Percentiles rank a stretch among this genome's conserved stretches.
phyloP scores from a whole-genome alignment of 345 rosid genomes.

The Murraya paniculata region DNA sequence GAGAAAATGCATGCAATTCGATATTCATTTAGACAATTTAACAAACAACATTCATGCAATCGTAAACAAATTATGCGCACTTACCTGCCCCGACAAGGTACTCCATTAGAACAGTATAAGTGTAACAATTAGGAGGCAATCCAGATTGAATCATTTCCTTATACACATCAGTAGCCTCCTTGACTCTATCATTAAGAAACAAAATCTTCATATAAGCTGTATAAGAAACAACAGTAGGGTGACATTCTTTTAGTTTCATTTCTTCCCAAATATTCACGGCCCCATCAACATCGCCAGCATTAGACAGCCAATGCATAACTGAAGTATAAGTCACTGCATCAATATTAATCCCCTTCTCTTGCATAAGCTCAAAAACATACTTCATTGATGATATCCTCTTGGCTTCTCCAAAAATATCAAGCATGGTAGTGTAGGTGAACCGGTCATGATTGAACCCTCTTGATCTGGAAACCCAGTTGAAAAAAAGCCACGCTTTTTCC shows the following conservation, averaged over 20 bases:
- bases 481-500: slow-evolving; percentile 91
- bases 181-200: slow-evolving; percentile 50
- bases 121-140: slow-evolving; percentile 66
- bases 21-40: slow-evolving; percentile 25
- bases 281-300: slow-evolving; percentile 57
- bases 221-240: slow-evolving; percentile 69
- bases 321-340: slow-evolving; percentile 81
- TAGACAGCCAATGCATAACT: slow-evolving; percentile 76
- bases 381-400: slow-evolving; percentile 69
- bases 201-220: slow-evolving; percentile 84
- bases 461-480: slow-evolving; percentile 61
- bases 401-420: slow-evolving; percentile 89
- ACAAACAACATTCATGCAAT: slow-evolving; percentile 38
- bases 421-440: slow-evolving; percentile 90
- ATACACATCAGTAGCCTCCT: slow-evolving; percentile 63
- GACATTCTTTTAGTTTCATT: slow-evolving; percentile 53
- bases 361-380: slow-evolving; percentile 58
- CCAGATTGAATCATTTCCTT: slow-evolving; percentile 67
- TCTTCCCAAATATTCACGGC: slow-evolving; percentile 67
- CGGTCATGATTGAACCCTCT: slow-evolving; percentile 78
- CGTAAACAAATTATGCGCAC: not conserved
- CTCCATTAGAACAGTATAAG: slow-evolving; percentile 85
- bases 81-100: slow-evolving; percentile 59
- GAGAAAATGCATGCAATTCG: not conserved
- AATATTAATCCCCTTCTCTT: slow-evolving; percentile 49